A percentile compares a stretch with the other conserved stretches of the same genome.
These are phyloP conservation scores for Aspergillus bridgeri DNA, from an alignment of 495 filamentous ascomycete genomes.

Conservation along the genomic window DNA sequence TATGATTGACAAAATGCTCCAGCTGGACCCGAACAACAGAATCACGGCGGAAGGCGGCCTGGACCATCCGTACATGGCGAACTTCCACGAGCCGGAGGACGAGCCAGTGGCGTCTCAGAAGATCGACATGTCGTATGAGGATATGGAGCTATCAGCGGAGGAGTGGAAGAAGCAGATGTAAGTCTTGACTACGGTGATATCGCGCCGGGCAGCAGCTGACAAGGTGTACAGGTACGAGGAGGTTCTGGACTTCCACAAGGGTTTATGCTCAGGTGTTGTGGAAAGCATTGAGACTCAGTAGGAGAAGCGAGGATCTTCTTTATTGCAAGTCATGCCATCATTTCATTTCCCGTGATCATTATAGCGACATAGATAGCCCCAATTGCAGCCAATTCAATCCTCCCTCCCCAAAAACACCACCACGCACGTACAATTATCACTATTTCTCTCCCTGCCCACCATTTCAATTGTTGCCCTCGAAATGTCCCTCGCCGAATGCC, in stretches of 20 bases:
- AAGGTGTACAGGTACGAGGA: conserved; percentile 79
- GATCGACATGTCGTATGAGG: conserved; percentile 98
- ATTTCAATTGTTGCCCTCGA: conserved; percentile 1
- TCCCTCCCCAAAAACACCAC: not conserved
- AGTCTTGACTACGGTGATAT: conserved; percentile 3
- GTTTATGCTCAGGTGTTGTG: not conserved
- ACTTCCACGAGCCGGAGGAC: conserved; percentile 93
- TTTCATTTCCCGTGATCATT: not conserved
- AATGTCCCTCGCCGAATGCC: conserved; percentile 1
- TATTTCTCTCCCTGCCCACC: not conserved
- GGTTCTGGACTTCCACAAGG: conserved; percentile 84
- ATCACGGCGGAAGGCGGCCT: conserved; percentile 78
- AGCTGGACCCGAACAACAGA: conserved; percentile 89
- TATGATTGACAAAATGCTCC: conserved; percentile 89
- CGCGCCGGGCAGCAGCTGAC: too few relatives aligned
- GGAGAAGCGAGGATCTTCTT: not conserved
- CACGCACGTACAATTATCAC: conserved; percentile 15
- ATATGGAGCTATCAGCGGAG: conserved; percentile 91
- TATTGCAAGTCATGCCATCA: too few relatives aligned
- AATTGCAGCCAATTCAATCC: not conserved
- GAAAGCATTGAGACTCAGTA: not conserved
- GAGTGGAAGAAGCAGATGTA: conserved; percentile 99
- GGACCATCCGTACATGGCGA: conserved; percentile 84
- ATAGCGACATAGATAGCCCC: not conserved
- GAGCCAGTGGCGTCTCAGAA: conserved; percentile 92